These are phyloP conservation scores for Cryptosporidium canis DNA, from an alignment of 169 alveolate genomes.

Conservation along the genomic window DNA sequence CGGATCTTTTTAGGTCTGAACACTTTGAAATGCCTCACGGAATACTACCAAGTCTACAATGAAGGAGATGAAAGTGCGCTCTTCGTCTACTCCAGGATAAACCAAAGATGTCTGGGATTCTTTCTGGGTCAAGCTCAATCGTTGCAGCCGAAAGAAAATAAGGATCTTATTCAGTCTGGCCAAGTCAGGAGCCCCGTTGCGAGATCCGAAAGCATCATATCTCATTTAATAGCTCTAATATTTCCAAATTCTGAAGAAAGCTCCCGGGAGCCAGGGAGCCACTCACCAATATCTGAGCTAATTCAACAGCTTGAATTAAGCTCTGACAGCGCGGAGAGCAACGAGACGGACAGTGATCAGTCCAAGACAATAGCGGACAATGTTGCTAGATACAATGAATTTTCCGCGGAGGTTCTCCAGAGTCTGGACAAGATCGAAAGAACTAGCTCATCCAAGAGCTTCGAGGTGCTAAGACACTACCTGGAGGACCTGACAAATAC, in stretches of 20 bases:
- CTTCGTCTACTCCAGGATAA: not conserved
- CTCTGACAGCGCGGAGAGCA: not conserved
- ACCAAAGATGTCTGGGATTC: not conserved
- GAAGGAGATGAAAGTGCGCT: not conserved
- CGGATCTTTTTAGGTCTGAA: not conserved
- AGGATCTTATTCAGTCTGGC: not conserved
- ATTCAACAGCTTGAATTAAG: not conserved
- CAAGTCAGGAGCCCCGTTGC: not conserved
- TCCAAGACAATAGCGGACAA: not conserved
- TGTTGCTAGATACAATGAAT: not conserved
- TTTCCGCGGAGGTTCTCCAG: not conserved
- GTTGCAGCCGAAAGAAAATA: not conserved
- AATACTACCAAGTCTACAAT: not conserved
- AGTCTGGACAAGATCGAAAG: not conserved
- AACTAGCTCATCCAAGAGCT: not conserved
- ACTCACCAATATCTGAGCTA: not conserved
- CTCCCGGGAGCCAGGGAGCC: not conserved
- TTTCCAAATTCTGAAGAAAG: not conserved
- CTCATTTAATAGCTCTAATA: not conserved
- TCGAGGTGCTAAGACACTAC: not conserved
- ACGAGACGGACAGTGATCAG: not conserved
- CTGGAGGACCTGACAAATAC: not conserved
- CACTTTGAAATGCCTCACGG: slow-evolving; percentile 11
- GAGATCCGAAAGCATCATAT: not conserved
- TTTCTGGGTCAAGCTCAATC: not conserved